phyloP scores from a whole-genome alignment of 305 asterid species.

The Fraxinus floribunda region DNA sequence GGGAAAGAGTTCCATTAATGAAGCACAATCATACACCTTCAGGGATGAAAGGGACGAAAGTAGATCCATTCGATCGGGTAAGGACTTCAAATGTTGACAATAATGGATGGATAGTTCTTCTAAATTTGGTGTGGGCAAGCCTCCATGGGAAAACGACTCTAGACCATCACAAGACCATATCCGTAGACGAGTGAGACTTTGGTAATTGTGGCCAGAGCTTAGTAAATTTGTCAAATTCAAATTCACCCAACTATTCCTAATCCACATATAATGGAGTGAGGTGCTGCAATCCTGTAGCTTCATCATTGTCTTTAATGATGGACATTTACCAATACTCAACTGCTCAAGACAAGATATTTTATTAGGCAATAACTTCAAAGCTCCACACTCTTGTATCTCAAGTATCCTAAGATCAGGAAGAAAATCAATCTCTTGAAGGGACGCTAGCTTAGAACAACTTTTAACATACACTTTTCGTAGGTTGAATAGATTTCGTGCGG shows the following conservation, averaged over 20 bases:
- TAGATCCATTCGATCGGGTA: neutral
- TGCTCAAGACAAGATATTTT: neutral
- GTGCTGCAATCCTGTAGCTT: neutral
- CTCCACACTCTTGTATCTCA: neutral
- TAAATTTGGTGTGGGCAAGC: conserved; percentile 2
- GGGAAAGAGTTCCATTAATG: neutral
- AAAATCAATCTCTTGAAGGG: neutral
- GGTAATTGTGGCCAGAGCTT: neutral
- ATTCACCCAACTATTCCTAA: neutral
- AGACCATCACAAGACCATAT: neutral
- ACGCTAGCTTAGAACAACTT: neutral
- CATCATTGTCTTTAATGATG: neutral
- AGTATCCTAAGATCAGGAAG: neutral
- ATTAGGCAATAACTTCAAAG: neutral
- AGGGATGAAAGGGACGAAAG: neutral
- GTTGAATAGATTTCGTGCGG: neutral
- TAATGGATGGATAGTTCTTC: no score
- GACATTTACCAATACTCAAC: neutral
- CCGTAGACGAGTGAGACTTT: neutral
- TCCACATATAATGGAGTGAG: neutral
- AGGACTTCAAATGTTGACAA: neutral
- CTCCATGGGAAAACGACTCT: conserved; percentile 12
- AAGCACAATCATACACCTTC: neutral
- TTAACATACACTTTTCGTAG: neutral
- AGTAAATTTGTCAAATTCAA: neutral